Evolutionary conservation across 2,329 filamentous ascomycete species (phyloP), one percentile per base, ranked within the genome.

Genomic region (Calycina herbarum): DNA sequence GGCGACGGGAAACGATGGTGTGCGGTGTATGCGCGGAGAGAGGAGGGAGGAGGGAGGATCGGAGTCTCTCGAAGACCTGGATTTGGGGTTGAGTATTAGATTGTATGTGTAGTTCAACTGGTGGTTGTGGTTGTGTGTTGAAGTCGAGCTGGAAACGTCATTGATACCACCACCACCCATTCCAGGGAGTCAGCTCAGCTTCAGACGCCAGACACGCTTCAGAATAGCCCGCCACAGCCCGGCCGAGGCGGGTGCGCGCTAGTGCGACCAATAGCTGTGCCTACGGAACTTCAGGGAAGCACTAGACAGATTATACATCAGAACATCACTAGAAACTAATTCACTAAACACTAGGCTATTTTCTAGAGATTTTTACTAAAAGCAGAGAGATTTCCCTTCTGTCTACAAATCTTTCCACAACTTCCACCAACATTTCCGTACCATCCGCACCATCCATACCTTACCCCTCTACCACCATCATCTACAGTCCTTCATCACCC

Each of bases 401-500:
- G 17, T 45, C 17, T 20, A 5, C 45, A 51, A 27, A 51, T 27
- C 45, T 51, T 24, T 24, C 20, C 45, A 8, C 6, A 48, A 2
- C 1, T 11, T 51, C n/a, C 31, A 56, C 6, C 29, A 7, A 27
- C 13, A 57, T 56, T 27, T 27, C 29, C 17, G 2, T 13, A 10
- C 27, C 3, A 8, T 3, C 6, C 10, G 11, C n/a, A 15, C 15
- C 11, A 20, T 11, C 40, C 29, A 17, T 48, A 31, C 35, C 29
- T 10, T 31, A 15, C 38, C 45, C 61, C 31, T 24, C 8, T 24
- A 51, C 45, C 10, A 51, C 42, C 45, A 51, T 24, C 45, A 51
- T 24, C 45, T 51, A 51, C 45, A 5, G n/a, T 51, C 3, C 20
- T 64, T 29, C 54, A 62, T 17, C 42, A 70, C 65, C 58, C 73